Percentiles rank a stretch among this genome's conserved stretches.
Evolutionary conservation across 2,329 filamentous ascomycete genomes (phyloP).

Genomic region (Nemania abortiva): DNA sequence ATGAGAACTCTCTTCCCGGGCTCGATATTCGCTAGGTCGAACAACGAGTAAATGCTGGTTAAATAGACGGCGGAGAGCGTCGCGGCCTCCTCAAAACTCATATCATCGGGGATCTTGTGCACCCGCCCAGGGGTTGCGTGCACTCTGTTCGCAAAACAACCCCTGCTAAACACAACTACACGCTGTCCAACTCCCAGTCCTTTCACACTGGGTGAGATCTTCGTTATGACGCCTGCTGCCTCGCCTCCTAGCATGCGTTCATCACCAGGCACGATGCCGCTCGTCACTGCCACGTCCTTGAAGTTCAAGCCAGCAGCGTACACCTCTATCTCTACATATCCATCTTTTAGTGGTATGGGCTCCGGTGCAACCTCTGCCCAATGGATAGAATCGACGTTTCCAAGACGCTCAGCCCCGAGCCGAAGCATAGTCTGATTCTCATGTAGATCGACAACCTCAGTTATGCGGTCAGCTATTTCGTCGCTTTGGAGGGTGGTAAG

Average conservation of each 20-base stretch:
- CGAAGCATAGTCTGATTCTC: constrained; percentile 24
- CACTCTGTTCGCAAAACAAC: constrained; percentile 42
- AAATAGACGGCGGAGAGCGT: constrained; percentile 50
- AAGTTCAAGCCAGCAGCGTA: constrained; percentile 35
- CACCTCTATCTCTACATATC: constrained; percentile 31
- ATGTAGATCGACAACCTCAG: constrained; percentile 49
- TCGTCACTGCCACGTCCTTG: constrained; percentile 33
- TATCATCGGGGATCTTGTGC: constrained; percentile 49
- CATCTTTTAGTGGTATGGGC: not conserved
- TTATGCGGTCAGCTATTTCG: not conserved
- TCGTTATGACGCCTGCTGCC: constrained; percentile 30
- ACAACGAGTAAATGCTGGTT: constrained; percentile 50
- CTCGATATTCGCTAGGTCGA: constrained; percentile 45
- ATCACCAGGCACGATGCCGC: constrained; percentile 34
- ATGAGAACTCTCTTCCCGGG: constrained; percentile 42
- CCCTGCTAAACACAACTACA: constrained; percentile 40
- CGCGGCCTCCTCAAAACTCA: constrained; percentile 52
- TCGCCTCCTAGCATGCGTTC: constrained; percentile 44
- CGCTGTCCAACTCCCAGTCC: constrained; percentile 41
- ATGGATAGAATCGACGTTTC: constrained; percentile 27
- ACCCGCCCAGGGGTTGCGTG: constrained; percentile 6
- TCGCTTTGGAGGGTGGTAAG: constrained; percentile 9
- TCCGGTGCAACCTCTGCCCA: constrained; percentile 12
- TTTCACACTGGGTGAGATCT: constrained; percentile 29
- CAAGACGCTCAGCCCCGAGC: constrained; percentile 23